These are phyloP conservation scores for Dothideomycetidae sp. DNA, from an alignment of 2,329 filamentous ascomycete species.

Conservation along the genomic window DNA sequence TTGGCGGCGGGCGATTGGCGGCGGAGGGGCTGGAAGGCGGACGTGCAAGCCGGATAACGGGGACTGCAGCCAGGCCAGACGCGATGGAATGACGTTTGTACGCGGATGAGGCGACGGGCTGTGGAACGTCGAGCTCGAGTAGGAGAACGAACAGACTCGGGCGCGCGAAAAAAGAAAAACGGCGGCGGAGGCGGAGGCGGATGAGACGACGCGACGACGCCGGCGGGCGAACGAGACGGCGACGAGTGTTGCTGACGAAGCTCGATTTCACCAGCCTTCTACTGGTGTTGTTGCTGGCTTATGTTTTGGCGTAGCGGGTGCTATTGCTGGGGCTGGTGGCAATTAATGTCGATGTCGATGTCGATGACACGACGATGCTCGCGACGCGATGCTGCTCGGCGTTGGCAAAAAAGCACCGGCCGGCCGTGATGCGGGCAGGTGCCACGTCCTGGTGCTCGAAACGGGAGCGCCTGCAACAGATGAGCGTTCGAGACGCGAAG, in stretches of 20 bases:
- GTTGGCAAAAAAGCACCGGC: neutral
- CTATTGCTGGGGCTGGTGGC: too few species aligned
- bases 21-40: neutral
- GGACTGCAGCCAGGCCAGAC: too few species aligned
- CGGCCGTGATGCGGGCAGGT: neutral
- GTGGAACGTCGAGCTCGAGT: neutral
- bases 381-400: neutral
- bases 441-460: neutral
- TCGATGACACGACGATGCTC: too few species aligned
- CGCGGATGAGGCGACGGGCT: slow-evolving; percentile 4
- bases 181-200: neutral
- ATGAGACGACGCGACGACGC: neutral
- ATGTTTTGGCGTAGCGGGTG: too few species aligned
- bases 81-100: slow-evolving; percentile 1
- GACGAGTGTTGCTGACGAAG: neutral
- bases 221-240: neutral
- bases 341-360: neutral
- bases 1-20: slow-evolving; percentile 1
- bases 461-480: neutral
- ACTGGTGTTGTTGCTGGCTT: too few species aligned
- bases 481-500: neutral
- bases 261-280: too few species aligned
- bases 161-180: neutral
- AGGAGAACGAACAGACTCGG: neutral
- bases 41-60: slow-evolving; percentile 1